Base-by-base conservation (phyloP, 164 flowering plant genomes). In the Macadamia tetraphylla region DNA sequence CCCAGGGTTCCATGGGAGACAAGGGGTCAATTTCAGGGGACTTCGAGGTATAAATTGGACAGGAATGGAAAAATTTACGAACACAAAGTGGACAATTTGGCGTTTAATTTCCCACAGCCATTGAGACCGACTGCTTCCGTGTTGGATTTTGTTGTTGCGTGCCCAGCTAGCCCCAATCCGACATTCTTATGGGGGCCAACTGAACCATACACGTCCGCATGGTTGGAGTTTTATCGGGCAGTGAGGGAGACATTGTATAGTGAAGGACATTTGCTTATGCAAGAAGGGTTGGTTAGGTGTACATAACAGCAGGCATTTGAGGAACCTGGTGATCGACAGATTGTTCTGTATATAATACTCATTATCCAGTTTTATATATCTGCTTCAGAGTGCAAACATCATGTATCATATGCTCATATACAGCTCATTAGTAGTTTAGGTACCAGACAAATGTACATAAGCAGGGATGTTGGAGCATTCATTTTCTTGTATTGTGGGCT, bases 1-100 rank as follows among this genome's bases (percentile, higher is more conserved):
- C 96, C 97, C 17, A 77, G 97, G 62, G 96, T 91, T 42, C 98
- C 96, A 9, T 94, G 98, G 98, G 98, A 94, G 75, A 87, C 90
- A 0, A 80, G 74, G 55, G 94, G 92, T 11, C 76, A 88, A 68
- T 94, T 94, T 70, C 90, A 91, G 73, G 98, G 96, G n/a, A 89
- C 95, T 0, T 94, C 98, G 0, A 76, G 86, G 60, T 94, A 94
- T 74, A 94, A 94, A 70, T 63, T 94, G 70, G 97, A 94, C 46
- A 73, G 89, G 67, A 82, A 81, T 48, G 98, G 97, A 32, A 94
- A 89, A 71, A 91, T 94, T 62, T 94, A 84, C 64, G 92, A 91
- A 72, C 98, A 94, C 77, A 85, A 80, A 68, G 92, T 94, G 23
- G 96, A 94, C 66, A 91, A 91, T 74, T 75, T 94, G 67, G 94